These are phyloP conservation scores for Geotrichum aggregatum DNA, from an alignment of 1,139 yeast species.

Conservation along the genomic window DNA sequence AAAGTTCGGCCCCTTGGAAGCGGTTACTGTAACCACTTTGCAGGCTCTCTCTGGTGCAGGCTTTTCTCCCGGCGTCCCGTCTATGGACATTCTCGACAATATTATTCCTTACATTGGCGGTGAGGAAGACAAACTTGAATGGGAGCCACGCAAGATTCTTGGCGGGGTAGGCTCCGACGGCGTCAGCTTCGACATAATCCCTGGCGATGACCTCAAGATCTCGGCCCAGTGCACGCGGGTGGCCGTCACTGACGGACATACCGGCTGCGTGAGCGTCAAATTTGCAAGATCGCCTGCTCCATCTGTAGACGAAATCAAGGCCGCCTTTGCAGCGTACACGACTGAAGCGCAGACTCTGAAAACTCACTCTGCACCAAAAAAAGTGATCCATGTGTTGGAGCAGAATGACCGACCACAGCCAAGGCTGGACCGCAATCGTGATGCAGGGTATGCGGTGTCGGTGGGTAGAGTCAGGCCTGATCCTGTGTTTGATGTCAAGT, in stretches of 20 bases:
- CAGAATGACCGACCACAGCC: conserved; percentile 96
- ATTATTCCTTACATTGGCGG: conserved; percentile 92
- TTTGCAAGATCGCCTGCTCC: conserved; percentile 84
- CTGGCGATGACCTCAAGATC: conserved; percentile 71
- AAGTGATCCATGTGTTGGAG: conserved; percentile 86
- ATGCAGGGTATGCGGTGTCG: conserved; percentile 87
- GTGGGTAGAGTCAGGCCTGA: conserved; percentile 95
- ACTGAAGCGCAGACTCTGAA: conserved; percentile 77
- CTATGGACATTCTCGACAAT: conserved; percentile 91
- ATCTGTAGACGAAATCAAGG: conserved; percentile 70
- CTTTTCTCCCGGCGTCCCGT: conserved; percentile 95
- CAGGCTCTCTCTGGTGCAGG: conserved; percentile 99
- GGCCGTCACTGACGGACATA: conserved; percentile 96
- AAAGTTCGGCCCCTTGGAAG: conserved; percentile 81
- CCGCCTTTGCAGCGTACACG: conserved; percentile 64
- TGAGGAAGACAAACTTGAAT: conserved; percentile 97
- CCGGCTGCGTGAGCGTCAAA: conserved; percentile 86
- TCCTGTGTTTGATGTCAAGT: conserved; percentile 87
- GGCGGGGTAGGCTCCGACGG: conserved; percentile 53
- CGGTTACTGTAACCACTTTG: conserved; percentile 82
- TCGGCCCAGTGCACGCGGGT: conserved; percentile 97
- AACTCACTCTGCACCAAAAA: conserved; percentile 89
- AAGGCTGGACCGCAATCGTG: conserved; percentile 93
- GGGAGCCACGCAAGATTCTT: conserved; percentile 94
- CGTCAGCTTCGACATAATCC: conserved; percentile 54